phyloP scores from a whole-genome alignment of 2,329 filamentous ascomycete species.

The Fusarium oxysporum region DNA sequence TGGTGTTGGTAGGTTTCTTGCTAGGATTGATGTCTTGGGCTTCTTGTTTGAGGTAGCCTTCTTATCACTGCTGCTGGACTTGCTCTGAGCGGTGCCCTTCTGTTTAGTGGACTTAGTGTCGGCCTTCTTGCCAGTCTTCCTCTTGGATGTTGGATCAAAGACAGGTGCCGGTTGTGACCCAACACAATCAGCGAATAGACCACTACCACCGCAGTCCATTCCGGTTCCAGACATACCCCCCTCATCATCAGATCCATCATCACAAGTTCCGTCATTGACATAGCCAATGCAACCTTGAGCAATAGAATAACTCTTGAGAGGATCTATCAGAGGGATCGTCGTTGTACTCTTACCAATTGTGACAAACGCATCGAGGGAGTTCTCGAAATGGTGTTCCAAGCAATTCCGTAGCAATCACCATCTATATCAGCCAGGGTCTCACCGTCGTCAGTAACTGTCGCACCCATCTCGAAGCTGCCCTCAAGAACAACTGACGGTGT shows the following conservation, averaged over 20 bases:
- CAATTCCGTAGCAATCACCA: conserved; percentile 9
- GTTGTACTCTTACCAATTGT: background rate
- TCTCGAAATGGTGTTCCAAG: conserved; percentile 22
- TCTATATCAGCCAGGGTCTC: background rate
- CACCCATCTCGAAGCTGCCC: background rate
- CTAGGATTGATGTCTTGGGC: background rate
- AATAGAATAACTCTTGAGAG: background rate
- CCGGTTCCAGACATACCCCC: conserved; percentile 10
- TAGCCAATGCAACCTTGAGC: conserved; percentile 16
- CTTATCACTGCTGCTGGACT: background rate
- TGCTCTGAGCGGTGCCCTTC: background rate
- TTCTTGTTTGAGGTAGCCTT: background rate
- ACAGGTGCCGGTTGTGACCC: background rate
- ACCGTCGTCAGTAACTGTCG: background rate
- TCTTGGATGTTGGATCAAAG: background rate
- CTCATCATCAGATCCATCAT: background rate
- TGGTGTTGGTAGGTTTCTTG: background rate
- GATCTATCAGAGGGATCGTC: background rate
- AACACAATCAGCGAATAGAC: background rate
- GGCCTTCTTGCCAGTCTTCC: background rate
- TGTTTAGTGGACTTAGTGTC: background rate
- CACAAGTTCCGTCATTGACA: background rate
- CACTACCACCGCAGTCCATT: background rate
- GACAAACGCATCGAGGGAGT: background rate
- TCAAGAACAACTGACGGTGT: conserved; percentile 1